Percentiles rank a stretch among this genome's conserved stretches.
These are phyloP conservation scores for Teunomyces tritomae DNA, from an alignment of 805 yeast species.

Conservation along the genomic window DNA sequence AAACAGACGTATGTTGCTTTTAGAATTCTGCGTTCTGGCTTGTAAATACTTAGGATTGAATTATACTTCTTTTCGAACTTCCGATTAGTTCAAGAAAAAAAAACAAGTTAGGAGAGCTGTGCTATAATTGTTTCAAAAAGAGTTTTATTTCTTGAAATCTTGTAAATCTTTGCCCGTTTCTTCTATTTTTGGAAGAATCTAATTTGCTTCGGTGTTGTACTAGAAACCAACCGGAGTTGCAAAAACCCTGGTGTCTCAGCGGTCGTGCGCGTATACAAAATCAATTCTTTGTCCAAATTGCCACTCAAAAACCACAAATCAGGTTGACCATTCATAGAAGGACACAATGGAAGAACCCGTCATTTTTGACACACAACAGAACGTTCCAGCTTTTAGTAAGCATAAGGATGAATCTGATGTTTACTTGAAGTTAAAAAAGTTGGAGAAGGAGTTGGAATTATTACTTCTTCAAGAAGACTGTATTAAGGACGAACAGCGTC, in stretches of 20 bases:
- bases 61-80: too few species aligned
- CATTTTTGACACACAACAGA: slow-evolving; percentile 10
- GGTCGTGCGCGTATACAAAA: slow-evolving; percentile 2
- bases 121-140: too few species aligned
- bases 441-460: slow-evolving; percentile 87
- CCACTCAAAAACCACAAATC: slow-evolving; percentile 8
- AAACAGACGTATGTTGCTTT: too few species aligned
- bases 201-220: too few species aligned
- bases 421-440: slow-evolving; percentile 78
- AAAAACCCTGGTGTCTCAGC: neutral
- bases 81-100: too few species aligned
- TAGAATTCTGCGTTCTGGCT: too few species aligned
- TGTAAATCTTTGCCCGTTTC: too few species aligned
- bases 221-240: neutral
- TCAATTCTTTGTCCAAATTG: slow-evolving; percentile 4
- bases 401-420: slow-evolving; percentile 55
- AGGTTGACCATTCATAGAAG: neutral
- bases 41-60: too few species aligned
- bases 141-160: too few species aligned
- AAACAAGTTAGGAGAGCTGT: too few species aligned
- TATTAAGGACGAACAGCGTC: slow-evolving; percentile 96
- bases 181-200: too few species aligned
- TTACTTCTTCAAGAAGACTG: slow-evolving; percentile 89
- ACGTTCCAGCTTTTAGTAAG: slow-evolving; percentile 4
- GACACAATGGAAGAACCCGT: slow-evolving; percentile 15